Conservation (phyloP, 2,329 filamentous ascomycete species). For the Tolypocladium sp. region DNA sequence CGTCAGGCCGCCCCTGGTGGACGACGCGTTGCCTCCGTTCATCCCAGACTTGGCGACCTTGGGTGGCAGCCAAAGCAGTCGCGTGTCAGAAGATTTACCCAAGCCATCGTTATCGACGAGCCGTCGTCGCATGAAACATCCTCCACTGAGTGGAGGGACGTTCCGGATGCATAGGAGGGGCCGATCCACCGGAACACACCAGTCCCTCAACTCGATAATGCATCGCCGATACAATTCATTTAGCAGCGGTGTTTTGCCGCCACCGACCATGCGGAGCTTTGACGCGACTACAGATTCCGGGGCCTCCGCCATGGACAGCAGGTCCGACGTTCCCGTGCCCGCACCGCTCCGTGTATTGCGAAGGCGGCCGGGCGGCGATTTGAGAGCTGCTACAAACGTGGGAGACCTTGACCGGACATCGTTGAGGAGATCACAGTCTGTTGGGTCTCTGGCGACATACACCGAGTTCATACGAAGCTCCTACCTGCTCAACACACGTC, state of each 20-base stretch:
- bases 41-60: conserved; percentile 36
- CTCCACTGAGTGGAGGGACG: conserved; percentile 17
- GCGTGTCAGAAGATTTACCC: conserved; percentile 21
- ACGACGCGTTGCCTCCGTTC: conserved; percentile 36
- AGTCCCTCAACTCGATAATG: conserved; percentile 40
- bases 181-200: conserved; percentile 38
- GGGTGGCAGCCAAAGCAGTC: conserved; percentile 14
- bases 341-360: conserved; percentile 56
- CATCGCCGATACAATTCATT: conserved; percentile 51
- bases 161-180: conserved; percentile 32
- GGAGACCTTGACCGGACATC: conserved; percentile 46
- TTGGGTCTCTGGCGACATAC: conserved; percentile 50
- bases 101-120: conserved; percentile 20
- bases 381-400: conserved; percentile 59
- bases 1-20: conserved; percentile 22
- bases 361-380: conserved; percentile 64
- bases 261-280: conserved; percentile 47
- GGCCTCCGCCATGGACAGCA: conserved; percentile 36
- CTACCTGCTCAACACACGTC: conserved; percentile 34
- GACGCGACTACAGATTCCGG: conserved; percentile 50
- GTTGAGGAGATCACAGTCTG: conserved; percentile 45
- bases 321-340: conserved; percentile 28
- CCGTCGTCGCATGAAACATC: conserved; percentile 13
- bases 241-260: conserved; percentile 43
- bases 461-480: conserved; percentile 53